phyloP scores from a whole-genome alignment of 2,329 filamentous ascomycete species.

The Dryadomyces sulphureus region DNA sequence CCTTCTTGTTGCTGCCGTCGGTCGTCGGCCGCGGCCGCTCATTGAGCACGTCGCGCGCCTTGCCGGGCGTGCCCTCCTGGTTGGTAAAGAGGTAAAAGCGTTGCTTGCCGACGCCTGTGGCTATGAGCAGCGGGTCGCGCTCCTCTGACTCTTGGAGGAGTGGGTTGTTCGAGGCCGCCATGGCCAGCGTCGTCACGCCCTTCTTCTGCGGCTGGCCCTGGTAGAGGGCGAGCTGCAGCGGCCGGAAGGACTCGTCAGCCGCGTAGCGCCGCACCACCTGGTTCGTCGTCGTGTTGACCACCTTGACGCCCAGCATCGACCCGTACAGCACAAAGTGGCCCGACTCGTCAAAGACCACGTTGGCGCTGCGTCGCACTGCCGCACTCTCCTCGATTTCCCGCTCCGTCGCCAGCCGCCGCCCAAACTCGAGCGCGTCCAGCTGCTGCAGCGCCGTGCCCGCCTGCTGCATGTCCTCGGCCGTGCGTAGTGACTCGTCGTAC shows the following conservation, averaged over 20 bases:
- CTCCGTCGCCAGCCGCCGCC: constrained; percentile 72
- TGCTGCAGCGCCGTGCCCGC: constrained; percentile 71
- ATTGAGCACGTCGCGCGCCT: constrained; percentile 84
- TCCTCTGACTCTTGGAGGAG: constrained; percentile 83
- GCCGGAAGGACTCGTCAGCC: constrained; percentile 74
- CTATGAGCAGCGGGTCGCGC: constrained; percentile 76
- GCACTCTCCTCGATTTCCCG: constrained; percentile 63
- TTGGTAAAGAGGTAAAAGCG: constrained; percentile 99
- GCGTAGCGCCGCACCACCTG: constrained; percentile 81
- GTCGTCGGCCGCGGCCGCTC: constrained; percentile 54
- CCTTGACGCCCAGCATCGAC: constrained; percentile 82
- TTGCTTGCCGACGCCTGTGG: constrained; percentile 71
- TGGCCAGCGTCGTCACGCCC: constrained; percentile 81
- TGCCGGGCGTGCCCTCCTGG: constrained; percentile 54
- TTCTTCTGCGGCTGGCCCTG: constrained; percentile 95
- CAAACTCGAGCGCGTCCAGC: constrained; percentile 84
- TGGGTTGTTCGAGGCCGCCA: constrained; percentile 92
- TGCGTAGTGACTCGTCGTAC: constrained; percentile 87
- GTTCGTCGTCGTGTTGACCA: constrained; percentile 92
- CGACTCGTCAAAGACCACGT: constrained; percentile 90
- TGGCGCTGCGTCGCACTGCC: constrained; percentile 53
- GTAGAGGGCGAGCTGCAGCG: constrained; percentile 73
- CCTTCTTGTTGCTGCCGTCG: constrained; percentile 38
- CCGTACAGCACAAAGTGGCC: constrained; percentile 92
- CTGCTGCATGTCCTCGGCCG: constrained; percentile 88